Conservation (phyloP, 2,329 filamentous ascomycete species). For the Colletotrichum tofieldiae region DNA sequence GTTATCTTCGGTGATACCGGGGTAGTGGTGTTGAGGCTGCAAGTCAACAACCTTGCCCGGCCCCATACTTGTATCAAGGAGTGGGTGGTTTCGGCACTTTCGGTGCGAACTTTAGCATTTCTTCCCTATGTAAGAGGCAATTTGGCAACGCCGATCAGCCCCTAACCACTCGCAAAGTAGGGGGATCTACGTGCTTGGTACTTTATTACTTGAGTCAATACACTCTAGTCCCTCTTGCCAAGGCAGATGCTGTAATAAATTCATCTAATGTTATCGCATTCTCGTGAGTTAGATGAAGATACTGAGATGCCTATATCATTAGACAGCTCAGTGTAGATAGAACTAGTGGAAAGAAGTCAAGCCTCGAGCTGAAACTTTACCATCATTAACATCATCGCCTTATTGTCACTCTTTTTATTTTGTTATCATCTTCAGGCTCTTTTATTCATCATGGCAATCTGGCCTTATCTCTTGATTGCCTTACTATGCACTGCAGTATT, state of each 20-base stretch:
- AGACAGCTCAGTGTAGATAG: background rate
- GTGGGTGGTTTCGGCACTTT: background rate
- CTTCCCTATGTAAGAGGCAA: background rate
- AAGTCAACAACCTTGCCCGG: slow-evolving; percentile 1
- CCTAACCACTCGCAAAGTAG: background rate
- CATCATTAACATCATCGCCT: background rate
- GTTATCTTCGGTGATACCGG: slow-evolving; percentile 5
- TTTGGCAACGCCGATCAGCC: background rate
- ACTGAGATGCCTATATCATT: background rate
- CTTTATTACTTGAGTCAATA: background rate
- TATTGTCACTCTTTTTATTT: background rate
- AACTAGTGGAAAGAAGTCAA: background rate
- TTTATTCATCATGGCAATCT: background rate
- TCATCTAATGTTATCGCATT: background rate
- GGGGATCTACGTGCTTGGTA: background rate
- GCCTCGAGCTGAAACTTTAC: background rate
- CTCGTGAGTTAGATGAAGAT: background rate
- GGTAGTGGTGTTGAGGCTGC: background rate
- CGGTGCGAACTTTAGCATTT: background rate
- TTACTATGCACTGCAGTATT: background rate
- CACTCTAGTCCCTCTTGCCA: background rate
- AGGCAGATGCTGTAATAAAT: background rate
- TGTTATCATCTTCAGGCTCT: too few species aligned
- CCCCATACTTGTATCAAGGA: slow-evolving; percentile 1
- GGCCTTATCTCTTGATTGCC: background rate